These are phyloP conservation scores for Ulmus americana DNA, from an alignment of 331 rosid genomes.

Conservation along the genomic window DNA sequence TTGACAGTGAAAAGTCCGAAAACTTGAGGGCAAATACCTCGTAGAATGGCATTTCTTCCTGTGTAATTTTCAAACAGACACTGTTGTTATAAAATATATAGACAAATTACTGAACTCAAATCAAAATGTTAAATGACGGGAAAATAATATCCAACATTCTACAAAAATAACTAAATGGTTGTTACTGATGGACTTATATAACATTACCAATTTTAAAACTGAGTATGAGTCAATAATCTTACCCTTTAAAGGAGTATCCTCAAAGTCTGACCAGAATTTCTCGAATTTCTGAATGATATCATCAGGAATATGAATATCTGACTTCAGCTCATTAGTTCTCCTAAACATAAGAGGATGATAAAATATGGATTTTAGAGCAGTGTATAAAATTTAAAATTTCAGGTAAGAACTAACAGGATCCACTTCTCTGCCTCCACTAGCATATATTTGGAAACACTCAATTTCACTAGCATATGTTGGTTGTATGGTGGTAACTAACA, in stretches of 20 bases:
- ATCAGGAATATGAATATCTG: slow-evolving; percentile 63
- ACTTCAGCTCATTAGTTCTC: slow-evolving; percentile 80
- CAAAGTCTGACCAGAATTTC: slow-evolving; percentile 66
- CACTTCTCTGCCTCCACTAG: slow-evolving; percentile 10
- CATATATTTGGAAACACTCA: slow-evolving; percentile 14
- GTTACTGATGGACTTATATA: slow-evolving; percentile 10
- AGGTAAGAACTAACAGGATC: slow-evolving; percentile 1
- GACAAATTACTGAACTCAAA: slow-evolving; percentile 8
- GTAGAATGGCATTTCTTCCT: slow-evolving; percentile 95
- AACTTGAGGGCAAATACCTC: slow-evolving; percentile 87
- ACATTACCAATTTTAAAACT: slow-evolving; percentile 5
- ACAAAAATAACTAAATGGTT: not conserved
- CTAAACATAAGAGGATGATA: slow-evolving; percentile 29
- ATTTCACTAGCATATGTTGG: not conserved
- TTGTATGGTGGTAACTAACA: not conserved
- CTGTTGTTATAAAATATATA: not conserved
- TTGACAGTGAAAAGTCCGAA: slow-evolving; percentile 92
- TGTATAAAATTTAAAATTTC: not conserved
- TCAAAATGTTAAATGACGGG: slow-evolving; percentile 7
- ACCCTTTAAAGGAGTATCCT: slow-evolving; percentile 83
- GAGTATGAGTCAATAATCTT: slow-evolving; percentile 20
- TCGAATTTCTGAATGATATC: slow-evolving; percentile 51
- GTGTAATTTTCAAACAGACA: slow-evolving; percentile 23
- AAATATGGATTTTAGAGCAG: not conserved
- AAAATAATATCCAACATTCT: not conserved